Conservation (phyloP, 768 basidiomycete genomes). For the Rubroboletus satanas region DNA sequence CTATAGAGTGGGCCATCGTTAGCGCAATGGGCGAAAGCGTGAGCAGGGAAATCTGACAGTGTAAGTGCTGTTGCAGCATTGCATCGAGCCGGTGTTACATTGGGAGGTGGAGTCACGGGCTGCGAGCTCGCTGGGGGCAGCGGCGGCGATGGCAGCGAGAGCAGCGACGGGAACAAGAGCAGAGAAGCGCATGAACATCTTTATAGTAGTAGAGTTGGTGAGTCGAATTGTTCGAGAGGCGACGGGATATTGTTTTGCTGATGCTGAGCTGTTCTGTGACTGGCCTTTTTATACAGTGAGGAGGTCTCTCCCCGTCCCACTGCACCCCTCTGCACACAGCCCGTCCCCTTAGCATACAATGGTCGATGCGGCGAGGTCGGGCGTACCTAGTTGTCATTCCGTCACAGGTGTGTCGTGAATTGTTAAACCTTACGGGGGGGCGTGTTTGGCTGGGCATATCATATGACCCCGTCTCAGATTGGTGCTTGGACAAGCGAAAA, state of each 20-base stretch:
- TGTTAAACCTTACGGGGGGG: not conserved
- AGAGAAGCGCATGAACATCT: conserved; percentile 9
- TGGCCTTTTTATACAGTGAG: conserved; percentile 8
- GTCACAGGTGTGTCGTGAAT: not conserved
- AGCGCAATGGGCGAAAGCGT: not conserved
- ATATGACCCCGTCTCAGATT: not conserved
- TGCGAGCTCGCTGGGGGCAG: conserved; percentile 2
- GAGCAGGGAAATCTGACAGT: not conserved
- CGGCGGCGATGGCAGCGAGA: not conserved
- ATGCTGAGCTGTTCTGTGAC: not conserved
- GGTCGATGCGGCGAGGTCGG: not conserved
- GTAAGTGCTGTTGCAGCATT: conserved; percentile 7
- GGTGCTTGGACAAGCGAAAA: too few relatives aligned
- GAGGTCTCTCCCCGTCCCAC: not conserved
- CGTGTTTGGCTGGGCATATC: not conserved
- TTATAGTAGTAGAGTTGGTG: not conserved
- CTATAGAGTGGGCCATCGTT: not conserved
- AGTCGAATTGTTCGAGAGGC: not conserved
- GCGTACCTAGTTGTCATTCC: not conserved
- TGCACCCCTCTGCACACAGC: not conserved
- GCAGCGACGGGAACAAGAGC: not conserved
- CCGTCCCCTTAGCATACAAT: too few relatives aligned
- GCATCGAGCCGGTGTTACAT: conserved; percentile 6
- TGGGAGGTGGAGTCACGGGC: not conserved
- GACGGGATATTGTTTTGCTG: not conserved